Conservation (phyloP, 371 early-diverging fungal genomes). For the Mucor sp. region DNA sequence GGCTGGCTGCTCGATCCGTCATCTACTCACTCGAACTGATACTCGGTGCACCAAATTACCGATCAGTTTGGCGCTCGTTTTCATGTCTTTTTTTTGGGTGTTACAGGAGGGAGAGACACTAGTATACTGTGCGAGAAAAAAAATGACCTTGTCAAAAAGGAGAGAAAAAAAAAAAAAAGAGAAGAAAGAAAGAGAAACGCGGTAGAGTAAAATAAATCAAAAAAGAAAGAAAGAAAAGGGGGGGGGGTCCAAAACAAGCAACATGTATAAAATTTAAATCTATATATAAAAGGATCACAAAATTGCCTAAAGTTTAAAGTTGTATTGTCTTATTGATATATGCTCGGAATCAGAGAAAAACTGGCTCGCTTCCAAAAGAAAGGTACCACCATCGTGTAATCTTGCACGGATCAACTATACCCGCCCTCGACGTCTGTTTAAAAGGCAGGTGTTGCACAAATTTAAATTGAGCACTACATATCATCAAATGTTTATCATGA, state of each 20-base stretch:
- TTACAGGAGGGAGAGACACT: not conserved
- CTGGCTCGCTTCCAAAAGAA: not conserved
- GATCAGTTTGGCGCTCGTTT: slow-evolving; percentile 52
- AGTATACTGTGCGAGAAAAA: not conserved
- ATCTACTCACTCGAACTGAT: slow-evolving; percentile 47
- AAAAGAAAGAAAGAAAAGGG: not conserved
- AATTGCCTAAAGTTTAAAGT: not conserved
- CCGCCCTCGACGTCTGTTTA: not conserved
- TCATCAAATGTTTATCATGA: not conserved
- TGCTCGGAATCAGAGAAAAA: not conserved
- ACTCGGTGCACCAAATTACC: slow-evolving; percentile 54
- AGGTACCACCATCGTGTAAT: not conserved
- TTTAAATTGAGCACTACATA: not conserved
- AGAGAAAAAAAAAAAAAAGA: not conserved
- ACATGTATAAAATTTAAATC: not conserved
- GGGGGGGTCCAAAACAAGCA: not conserved
- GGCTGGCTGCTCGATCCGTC: not conserved
- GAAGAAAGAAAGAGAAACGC: not conserved
- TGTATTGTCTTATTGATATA: not conserved
- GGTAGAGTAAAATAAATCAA: not conserved
- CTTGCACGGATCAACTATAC: slow-evolving; percentile 9
- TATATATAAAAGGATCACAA: slow-evolving; percentile 1
- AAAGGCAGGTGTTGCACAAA: slow-evolving; percentile 1
- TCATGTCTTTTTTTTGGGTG: slow-evolving; percentile 20
- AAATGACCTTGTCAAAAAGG: not conserved